Conservation (phyloP, 768 basidiomycete species). For the Roridomyces roridus region DNA sequence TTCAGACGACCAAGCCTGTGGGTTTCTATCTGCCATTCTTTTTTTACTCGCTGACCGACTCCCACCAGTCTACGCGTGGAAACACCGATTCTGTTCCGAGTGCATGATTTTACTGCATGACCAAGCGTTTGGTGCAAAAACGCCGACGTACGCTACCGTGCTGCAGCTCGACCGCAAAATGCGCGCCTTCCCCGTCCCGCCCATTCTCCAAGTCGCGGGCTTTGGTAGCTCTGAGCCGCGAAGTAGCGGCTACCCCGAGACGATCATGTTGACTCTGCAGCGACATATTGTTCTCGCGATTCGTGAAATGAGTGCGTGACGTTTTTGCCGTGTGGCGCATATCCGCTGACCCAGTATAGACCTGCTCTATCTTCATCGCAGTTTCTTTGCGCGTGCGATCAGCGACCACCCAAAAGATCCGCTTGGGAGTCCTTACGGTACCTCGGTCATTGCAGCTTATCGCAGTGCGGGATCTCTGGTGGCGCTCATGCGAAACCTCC, state of each 20-base stretch:
- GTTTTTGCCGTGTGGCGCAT: constrained; percentile 5
- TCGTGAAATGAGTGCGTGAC: constrained; percentile 67
- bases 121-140: constrained; percentile 74
- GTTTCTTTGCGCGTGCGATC: constrained; percentile 76
- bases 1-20: constrained; percentile 65
- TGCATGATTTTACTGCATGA: constrained; percentile 75
- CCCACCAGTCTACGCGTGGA: constrained; percentile 65
- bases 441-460: constrained; percentile 77
- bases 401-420: constrained; percentile 79
- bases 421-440: constrained; percentile 73
- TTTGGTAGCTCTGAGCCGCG: constrained; percentile 62
- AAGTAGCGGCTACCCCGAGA: constrained; percentile 52
- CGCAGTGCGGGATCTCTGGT: constrained; percentile 75
- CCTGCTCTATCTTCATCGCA: constrained; percentile 72
- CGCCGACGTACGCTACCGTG: constrained; percentile 69
- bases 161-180: constrained; percentile 72
- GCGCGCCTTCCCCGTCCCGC: constrained; percentile 70
- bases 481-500: constrained; percentile 71
- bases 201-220: constrained; percentile 69
- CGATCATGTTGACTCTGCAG: constrained; percentile 62
- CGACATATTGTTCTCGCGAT: constrained; percentile 73
- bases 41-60: neutral
- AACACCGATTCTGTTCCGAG: constrained; percentile 70
- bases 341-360: constrained; percentile 41
- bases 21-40: constrained; percentile 29